These are phyloP conservation scores for Seminavis robusta DNA, from an alignment of 108 stramenopile genomes.

Conservation along the genomic window DNA sequence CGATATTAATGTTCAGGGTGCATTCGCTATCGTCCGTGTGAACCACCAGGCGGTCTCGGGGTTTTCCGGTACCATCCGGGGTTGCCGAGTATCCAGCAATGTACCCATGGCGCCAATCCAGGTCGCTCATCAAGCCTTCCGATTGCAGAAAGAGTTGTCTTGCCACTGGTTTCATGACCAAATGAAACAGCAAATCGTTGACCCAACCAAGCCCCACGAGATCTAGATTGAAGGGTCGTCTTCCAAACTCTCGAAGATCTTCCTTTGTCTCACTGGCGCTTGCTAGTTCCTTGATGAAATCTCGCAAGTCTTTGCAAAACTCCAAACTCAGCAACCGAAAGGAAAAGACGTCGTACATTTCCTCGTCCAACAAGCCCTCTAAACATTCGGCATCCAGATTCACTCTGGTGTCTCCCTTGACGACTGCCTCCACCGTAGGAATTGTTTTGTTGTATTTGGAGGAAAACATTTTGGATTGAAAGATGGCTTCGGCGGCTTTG, in stretches of 20 bases:
- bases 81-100: conserved; percentile 66
- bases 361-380: conserved; percentile 61
- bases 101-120: conserved; percentile 84
- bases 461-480: conserved; percentile 27
- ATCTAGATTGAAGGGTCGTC: conserved; percentile 56
- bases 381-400: conserved; percentile 52
- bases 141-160: conserved; percentile 52
- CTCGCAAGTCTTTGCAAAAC: conserved; percentile 28
- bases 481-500: conserved; percentile 15
- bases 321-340: conserved; percentile 51
- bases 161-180: conserved; percentile 62
- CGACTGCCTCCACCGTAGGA: conserved; percentile 41
- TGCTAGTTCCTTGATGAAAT: conserved; percentile 18
- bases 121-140: conserved; percentile 34
- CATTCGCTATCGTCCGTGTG: conserved; percentile 86
- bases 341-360: conserved; percentile 72
- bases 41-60: conserved; percentile 63
- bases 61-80: conserved; percentile 35
- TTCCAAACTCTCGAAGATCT: conserved; percentile 19
- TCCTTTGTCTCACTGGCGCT: conserved; percentile 20
- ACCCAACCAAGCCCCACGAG: conserved; percentile 69
- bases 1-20: conserved; percentile 78
- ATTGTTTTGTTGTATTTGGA: conserved; percentile 10
- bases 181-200: conserved; percentile 66
- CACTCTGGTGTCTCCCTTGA: conserved; percentile 38